These are phyloP conservation scores for Penicillium sp. DNA, from an alignment of 2,329 filamentous ascomycete species.

Conservation along the genomic window DNA sequence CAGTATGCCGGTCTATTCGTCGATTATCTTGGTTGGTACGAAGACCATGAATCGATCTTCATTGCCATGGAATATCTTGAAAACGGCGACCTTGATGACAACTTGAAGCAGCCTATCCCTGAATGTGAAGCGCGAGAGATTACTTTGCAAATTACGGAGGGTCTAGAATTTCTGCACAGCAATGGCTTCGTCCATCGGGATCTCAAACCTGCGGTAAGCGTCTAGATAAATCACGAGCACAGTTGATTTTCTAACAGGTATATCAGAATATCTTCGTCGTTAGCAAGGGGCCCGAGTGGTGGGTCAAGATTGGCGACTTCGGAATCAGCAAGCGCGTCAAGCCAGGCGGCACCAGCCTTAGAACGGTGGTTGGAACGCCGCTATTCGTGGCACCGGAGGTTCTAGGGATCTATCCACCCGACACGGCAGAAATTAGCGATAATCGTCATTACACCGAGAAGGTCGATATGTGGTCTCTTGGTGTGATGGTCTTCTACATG, in stretches of 20 bases:
- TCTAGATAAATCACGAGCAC: background rate
- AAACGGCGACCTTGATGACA: conserved; percentile 1
- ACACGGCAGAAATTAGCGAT: background rate
- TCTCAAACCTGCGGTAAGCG: conserved; percentile 7
- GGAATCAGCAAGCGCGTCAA: conserved; percentile 19
- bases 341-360: background rate
- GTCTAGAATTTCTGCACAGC: conserved; percentile 3
- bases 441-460: background rate
- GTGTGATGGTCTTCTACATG: conserved; percentile 2
- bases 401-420: background rate
- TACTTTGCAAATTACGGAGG: conserved; percentile 3
- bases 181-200: conserved; percentile 11
- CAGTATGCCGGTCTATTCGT: conserved; percentile 7
- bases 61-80: conserved; percentile 11
- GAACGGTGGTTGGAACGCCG: background rate
- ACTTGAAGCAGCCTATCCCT: conserved; percentile 1
- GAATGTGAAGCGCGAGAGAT: conserved; percentile 3
- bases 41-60: conserved; percentile 1
- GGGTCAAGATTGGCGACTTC: conserved; percentile 26
- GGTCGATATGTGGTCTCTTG: conserved; percentile 7
- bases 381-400: conserved; percentile 4
- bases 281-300: conserved; percentile 11
- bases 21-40: conserved; percentile 10
- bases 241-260: background rate
- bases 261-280: conserved; percentile 24